A percentile compares a stretch with the other conserved stretches of the same genome.
These are phyloP conservation scores for Tuber melanosporum DNA, from an alignment of 495 filamentous ascomycete genomes.

Conservation along the genomic window DNA sequence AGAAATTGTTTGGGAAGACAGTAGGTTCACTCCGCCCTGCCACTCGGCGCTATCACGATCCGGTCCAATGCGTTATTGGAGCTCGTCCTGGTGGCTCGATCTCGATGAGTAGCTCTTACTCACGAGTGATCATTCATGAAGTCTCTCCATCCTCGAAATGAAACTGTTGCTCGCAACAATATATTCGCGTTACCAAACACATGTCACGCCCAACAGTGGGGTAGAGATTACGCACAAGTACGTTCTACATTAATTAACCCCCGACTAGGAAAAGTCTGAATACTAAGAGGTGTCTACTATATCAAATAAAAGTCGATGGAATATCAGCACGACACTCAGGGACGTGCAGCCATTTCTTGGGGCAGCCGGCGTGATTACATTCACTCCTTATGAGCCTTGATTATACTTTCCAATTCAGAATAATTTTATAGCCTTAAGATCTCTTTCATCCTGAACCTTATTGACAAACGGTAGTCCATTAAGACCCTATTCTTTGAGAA, in stretches of 20 bases:
- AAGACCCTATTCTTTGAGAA: not conserved
- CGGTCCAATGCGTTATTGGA: not conserved
- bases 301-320: constrained; percentile 7
- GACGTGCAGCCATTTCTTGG: constrained; percentile 9
- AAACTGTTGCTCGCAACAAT: constrained; percentile 17
- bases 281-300: not conserved
- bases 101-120: not conserved
- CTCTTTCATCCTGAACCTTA: not conserved
- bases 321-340: constrained; percentile 9
- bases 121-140: constrained; percentile 3
- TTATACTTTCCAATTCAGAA: not conserved
- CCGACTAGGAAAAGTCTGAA: not conserved
- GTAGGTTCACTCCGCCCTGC: constrained; percentile 40
- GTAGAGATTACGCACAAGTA: constrained; percentile 6
- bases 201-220: not conserved
- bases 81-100: not conserved
- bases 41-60: not conserved
- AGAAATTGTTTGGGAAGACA: constrained; percentile 21
- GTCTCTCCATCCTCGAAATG: constrained; percentile 29
- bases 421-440: not conserved
- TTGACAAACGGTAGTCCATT: not conserved
- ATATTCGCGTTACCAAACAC: constrained; percentile 22
- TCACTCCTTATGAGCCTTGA: not conserved
- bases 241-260: not conserved
- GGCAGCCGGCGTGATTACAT: constrained; percentile 8